phyloP scores from a whole-genome alignment of 805 yeast genomes.

The Lachancea meyersii region DNA sequence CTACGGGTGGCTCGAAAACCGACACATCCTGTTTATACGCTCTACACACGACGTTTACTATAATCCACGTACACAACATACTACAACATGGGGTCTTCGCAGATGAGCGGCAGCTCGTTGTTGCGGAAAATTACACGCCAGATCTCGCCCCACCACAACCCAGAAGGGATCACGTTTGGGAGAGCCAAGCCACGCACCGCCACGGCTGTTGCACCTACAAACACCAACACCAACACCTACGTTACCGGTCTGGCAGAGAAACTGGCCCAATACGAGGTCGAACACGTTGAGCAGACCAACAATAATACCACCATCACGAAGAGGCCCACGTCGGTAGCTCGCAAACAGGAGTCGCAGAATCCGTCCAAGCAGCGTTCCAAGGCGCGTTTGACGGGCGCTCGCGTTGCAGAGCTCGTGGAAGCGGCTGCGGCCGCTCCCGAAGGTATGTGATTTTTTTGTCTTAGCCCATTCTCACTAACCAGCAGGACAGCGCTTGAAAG shows the following conservation, averaged over 20 bases:
- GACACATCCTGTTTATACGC: no score
- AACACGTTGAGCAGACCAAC: slow-evolving; percentile 4
- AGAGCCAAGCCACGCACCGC: not conserved
- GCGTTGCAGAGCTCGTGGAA: slow-evolving; percentile 5
- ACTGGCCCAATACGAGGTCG: slow-evolving; percentile 7
- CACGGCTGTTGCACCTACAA: not conserved
- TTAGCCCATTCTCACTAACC: not conserved
- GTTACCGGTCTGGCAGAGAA: not conserved
- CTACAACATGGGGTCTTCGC: not conserved
- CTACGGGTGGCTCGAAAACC: no score
- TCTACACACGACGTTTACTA: no score
- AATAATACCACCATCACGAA: not conserved
- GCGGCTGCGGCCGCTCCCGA: slow-evolving; percentile 3
- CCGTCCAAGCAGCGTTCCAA: slow-evolving; percentile 2
- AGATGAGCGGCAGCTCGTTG: slow-evolving; percentile 6
- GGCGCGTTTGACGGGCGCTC: slow-evolving; percentile 6
- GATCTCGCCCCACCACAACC: slow-evolving; percentile 9
- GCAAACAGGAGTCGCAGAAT: not conserved
- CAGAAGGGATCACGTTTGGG: slow-evolving; percentile 10
- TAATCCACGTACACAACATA: no score
- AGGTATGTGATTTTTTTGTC: slow-evolving; percentile 6
- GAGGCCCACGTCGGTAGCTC: not conserved
- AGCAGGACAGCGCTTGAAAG: no score
- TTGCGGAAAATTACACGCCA: slow-evolving; percentile 7
- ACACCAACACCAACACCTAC: not conserved